Evolutionary conservation across 78 protist species (phyloP).

Genomic region (Blattamonas nauphoetae): DNA sequence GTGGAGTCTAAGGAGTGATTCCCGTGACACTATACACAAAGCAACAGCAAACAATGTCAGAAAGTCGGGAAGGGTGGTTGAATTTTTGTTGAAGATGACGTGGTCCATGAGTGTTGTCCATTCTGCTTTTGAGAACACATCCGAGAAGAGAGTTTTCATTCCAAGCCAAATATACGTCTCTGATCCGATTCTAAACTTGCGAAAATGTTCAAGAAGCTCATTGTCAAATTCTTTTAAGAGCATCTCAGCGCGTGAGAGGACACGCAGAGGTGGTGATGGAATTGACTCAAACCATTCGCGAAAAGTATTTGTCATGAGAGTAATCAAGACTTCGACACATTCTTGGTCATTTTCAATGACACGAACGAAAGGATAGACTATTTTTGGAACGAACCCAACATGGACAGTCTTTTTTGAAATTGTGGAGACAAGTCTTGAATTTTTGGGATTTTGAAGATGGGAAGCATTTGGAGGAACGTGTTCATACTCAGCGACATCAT

Average conservation of each 20-base stretch:
- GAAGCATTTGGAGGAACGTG: background rate
- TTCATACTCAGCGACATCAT: background rate
- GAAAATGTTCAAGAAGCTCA: background rate
- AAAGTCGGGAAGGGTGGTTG: background rate
- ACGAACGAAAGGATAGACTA: background rate
- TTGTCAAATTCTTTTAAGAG: background rate
- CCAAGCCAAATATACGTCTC: background rate
- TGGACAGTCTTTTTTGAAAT: background rate
- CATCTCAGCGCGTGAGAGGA: background rate
- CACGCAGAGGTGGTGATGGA: background rate
- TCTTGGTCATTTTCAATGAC: background rate
- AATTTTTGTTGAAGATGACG: background rate
- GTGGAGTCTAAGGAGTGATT: background rate
- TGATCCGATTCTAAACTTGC: background rate
- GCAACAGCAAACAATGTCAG: background rate
- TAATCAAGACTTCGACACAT: background rate
- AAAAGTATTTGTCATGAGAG: background rate
- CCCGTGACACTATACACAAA: background rate
- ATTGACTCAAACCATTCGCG: background rate
- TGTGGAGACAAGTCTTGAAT: background rate
- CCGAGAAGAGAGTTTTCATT: background rate
- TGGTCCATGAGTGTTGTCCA: background rate
- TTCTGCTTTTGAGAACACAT: background rate
- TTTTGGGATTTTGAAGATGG: background rate
- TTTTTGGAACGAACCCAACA: background rate